A percentile compares a stretch with the other conserved stretches of the same genome.
phyloP scores from a whole-genome alignment of 164 flowering plant species.

The Hamamelis virginiana region DNA sequence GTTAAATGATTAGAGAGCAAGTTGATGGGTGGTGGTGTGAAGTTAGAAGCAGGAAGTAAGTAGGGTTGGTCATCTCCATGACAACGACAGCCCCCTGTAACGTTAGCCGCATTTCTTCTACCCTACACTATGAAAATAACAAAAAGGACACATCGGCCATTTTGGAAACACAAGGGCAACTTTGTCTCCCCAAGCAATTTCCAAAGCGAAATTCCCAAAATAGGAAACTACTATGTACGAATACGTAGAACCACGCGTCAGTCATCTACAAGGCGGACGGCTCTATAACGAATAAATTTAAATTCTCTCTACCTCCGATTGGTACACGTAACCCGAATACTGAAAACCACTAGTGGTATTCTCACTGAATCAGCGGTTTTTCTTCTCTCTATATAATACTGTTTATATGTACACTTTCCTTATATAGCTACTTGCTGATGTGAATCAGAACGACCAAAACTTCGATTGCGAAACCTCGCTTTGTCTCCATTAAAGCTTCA shows the following conservation, averaged over 20 bases:
- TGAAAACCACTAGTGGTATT: slow-evolving; percentile 27
- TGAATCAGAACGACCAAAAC: slow-evolving; percentile 13
- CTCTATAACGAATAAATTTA: not conserved
- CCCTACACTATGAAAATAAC: no score
- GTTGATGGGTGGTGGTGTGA: no score
- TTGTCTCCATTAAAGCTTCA: slow-evolving; percentile 13
- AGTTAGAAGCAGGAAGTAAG: no score
- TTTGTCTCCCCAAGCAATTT: not conserved
- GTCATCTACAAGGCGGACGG: slow-evolving; percentile 36
- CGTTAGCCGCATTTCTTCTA: no score
- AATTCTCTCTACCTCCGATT: slow-evolving; percentile 10
- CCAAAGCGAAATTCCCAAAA: slow-evolving; percentile 13
- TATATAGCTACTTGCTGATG: slow-evolving; percentile 20
- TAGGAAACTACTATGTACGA: slow-evolving; percentile 16
- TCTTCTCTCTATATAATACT: not conserved
- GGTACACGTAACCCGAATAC: slow-evolving; percentile 21
- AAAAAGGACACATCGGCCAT: no score
- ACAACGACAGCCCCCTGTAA: no score
- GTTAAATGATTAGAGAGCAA: no score
- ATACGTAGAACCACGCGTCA: slow-evolving; percentile 37
- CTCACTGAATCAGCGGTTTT: slow-evolving; percentile 13
- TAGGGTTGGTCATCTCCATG: no score
- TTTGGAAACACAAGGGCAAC: no score
- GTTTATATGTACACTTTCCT: slow-evolving; percentile 21
- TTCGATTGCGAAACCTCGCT: slow-evolving; percentile 20